Evolutionary conservation across 176 grass and related monocot species (phyloP), one percentile per base, ranked within the genome.

Genomic region (Secale cereale): DNA sequence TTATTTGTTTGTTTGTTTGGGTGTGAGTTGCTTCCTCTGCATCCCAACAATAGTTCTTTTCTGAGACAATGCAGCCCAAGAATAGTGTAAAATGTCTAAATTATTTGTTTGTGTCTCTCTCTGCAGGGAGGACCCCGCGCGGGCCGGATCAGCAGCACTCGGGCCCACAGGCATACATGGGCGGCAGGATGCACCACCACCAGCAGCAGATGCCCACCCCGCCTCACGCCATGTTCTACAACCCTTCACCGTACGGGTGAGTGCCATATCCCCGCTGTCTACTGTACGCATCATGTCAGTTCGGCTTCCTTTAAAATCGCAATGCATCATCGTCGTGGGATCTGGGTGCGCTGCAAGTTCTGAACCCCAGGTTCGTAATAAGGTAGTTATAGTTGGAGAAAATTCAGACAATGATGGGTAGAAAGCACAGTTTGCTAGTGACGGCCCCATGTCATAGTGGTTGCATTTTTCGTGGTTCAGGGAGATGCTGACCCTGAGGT

Each of bases 181-280:
- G 61, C 63, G 71, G 70, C 57, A 87, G 91, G 82, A 28, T 92
- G 81, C 91, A 80, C 33, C 41, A 68, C 37, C 70, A 80, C 59
- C 41, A 68, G 37, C 70, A 64, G 59, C 73, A 65, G 28, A 70
- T 91, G 80, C 64, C 80, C 68, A 79, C 81, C 59, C 82, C 76
- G n/a, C 68, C 85, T 59, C 78, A 83, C 7, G 78, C 68, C 20
- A 7, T 91, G 60, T 65, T 79, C 74, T 94, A 90, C 71, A 26
- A 10, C 76, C 82, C 70, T 59, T 76, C 82, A 0, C 91, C 83
- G 69, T 78, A 81, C 85, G 94, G 91, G 94, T 97, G 59, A 78
- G 87, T 90, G 52, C 41, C 74, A 37, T 57, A 20, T 37, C 13
- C 36, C 40, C 26, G 17, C 36, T 28, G 46, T 41, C 3, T 25